Base-by-base conservation (phyloP, 306 rosid species). In the Pyrus bretschneideri region DNA sequence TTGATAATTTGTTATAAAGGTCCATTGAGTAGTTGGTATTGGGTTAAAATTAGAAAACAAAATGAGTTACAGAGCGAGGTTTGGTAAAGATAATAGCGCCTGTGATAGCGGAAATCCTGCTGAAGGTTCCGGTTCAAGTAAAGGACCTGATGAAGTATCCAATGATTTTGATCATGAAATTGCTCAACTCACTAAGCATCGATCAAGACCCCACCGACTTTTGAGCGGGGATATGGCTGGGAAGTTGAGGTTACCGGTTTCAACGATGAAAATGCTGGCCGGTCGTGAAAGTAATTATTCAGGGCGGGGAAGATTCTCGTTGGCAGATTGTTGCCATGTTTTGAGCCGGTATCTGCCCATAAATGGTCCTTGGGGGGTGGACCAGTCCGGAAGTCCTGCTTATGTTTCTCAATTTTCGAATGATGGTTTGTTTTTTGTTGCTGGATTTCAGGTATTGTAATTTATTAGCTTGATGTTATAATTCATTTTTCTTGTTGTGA, bases 401-500 rank as follows among this genome's bases (percentile, higher is more conserved):
- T 94, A 91, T 71, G 94, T 94, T 79, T 91, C 98, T 40, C 97
- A 94, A 83, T 94, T 94, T 84, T 91, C 97, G 11, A 80, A 85
- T 29, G 96, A 94, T 80, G 98, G 98, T 79, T 89, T 93, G 72
- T 86, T 89, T 62, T 87, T 91, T 69, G 82, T 94, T 69, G 93
- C 97, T 72, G 94, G 95, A 33, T 94, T 90, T 83, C 97, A 94
- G 96, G 98, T 91, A 85, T 73, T 40, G 67, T 25, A 8, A 5
- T 40, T 17, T 25, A 22, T 35, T 14, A 22, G 51, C 52, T 55
- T 57, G 18, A 6, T 54, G 65, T 21, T 71, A 31, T 54, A 15
- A 33, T 2, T 71, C 22, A 8, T 25, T 29, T 31, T 18, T 14
- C 23, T 44, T 54, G 31, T 35, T 2, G 38, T 62, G 22, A n/a